A percentile compares a stretch with the other conserved stretches of the same genome.
These are phyloP conservation scores for Pezizomycotina sp. DNA, from an alignment of 2,329 filamentous ascomycete genomes.

Conservation along the genomic window DNA sequence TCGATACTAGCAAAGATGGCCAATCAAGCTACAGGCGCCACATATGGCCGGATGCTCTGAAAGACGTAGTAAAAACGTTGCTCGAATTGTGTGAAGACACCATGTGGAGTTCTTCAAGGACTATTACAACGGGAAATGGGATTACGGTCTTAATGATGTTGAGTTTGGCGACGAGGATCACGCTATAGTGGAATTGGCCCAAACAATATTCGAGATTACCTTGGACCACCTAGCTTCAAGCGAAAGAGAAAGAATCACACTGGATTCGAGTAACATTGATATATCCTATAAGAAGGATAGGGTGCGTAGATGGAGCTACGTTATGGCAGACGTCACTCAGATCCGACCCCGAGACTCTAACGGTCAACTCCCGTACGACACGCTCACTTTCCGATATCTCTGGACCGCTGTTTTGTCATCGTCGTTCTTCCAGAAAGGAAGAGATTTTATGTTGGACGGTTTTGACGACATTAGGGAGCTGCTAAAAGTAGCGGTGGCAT, in stretches of 20 bases:
- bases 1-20: conserved; percentile 9
- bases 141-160: too few relatives aligned
- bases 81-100: conserved; percentile 22
- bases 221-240: conserved; percentile 35
- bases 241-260: conserved; percentile 21
- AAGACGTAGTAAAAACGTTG: conserved; percentile 20
- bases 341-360: conserved; percentile 21
- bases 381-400: conserved; percentile 35
- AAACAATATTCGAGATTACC: conserved; percentile 47
- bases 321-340: conserved; percentile 23
- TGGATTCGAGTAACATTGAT: conserved; percentile 19
- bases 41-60: conserved; percentile 23
- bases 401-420: conserved; percentile 42
- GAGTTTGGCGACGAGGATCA: not conserved
- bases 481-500: conserved; percentile 35
- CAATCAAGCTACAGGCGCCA: conserved; percentile 22
- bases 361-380: conserved; percentile 21
- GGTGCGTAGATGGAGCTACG: conserved; percentile 21
- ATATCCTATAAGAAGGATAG: conserved; percentile 18
- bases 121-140: conserved; percentile 17
- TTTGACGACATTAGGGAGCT: conserved; percentile 40
- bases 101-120: conserved; percentile 8
- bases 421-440: conserved; percentile 21
- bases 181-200: conserved; percentile 32
- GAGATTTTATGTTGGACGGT: conserved; percentile 24